A percentile compares a stretch with the other conserved stretches of the same genome.
Conservation (phyloP, 306 rosid species). For the Gleditsia sinensis region DNA sequence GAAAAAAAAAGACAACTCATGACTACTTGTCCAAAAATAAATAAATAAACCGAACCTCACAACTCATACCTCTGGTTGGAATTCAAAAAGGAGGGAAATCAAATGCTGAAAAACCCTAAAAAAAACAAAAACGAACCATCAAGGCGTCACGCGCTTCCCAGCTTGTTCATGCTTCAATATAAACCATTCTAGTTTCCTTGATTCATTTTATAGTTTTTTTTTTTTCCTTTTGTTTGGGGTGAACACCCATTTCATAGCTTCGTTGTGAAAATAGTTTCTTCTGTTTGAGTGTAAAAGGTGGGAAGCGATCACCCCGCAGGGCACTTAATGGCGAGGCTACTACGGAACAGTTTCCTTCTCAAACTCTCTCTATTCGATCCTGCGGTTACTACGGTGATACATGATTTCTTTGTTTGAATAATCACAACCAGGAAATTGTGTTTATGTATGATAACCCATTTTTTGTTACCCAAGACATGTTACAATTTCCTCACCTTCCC, state of each 20-base stretch:
- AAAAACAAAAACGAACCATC: too few relatives aligned
- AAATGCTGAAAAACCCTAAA: constrained; percentile 44
- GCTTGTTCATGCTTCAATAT: neutral
- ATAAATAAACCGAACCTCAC: too few relatives aligned
- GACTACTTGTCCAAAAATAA: too few relatives aligned
- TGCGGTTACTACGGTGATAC: constrained; percentile 37
- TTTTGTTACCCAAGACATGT: neutral
- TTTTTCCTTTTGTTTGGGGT: too few relatives aligned
- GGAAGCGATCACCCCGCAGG: constrained; percentile 15
- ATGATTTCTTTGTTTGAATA: neutral
- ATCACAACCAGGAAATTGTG: neutral
- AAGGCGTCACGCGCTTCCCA: neutral
- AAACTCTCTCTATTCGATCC: constrained; percentile 53
- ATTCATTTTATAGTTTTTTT: neutral
- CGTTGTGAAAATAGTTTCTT: constrained; percentile 8
- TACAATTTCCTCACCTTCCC: neutral
- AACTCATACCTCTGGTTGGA: neutral
- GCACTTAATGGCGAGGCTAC: constrained; percentile 71
- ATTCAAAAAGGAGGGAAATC: constrained; percentile 53
- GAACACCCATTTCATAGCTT: too few relatives aligned
- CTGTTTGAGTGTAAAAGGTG: constrained; percentile 4
- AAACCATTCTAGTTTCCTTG: constrained; percentile 5
- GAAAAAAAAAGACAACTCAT: too few relatives aligned
- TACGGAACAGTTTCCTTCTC: constrained; percentile 52
- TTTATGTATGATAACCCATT: neutral